Base-by-base conservation (phyloP, 2,329 filamentous ascomycete genomes). In the Monosporascus sp. region DNA sequence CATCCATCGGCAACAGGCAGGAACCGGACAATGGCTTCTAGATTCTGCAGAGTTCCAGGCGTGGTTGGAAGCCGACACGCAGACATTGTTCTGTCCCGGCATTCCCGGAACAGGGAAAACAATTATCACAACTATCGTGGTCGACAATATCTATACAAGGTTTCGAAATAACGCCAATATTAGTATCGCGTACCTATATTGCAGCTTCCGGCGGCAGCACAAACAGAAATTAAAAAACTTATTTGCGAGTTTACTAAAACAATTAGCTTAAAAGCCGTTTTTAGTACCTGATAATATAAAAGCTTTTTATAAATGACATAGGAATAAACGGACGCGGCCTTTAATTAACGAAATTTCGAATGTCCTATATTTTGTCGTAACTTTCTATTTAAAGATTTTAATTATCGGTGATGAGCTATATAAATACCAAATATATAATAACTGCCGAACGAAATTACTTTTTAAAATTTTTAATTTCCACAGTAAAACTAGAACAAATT, bases 101-200 rank as follows among this genome's bases (percentile, higher is more conserved):
- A n/a, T n/a, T 17, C 76, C 76, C 1, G 76, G 77, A 8, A 72
- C 75, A 0, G 76, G 77, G 0, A 81, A 80, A 59, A 80, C 76
- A 0, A 74, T 78, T 7, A 52, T 77, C 1, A 62, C 73, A 0
- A 69, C 75, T 0, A 69, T 73, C 17, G 68, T 76, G 0, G 57
- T 80, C 0, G 64, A 80, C 3, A 22, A 78, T 17, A 63, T 81
- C 1, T 19, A 37, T 5, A 55, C 47, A 1, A 44, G 40, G 2
- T 70, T 66, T 34, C 20, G 20, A 8, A 27, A 9, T 17, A 37
- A 56, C 7, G 20, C 16, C 36, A 20, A 46, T 9, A 19, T 46
- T n/a, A 51, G 69, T 0, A 62, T 81, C 17, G 73, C 71, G 0
- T 81, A 74, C 36, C 11, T 79, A 0, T 83, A 77, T 51, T 79